A percentile compares a stretch with the other conserved stretches of the same genome.
These are phyloP conservation scores for Didymellaceae sp. DNA, from an alignment of 2,329 filamentous ascomycete species.

Conservation along the genomic window DNA sequence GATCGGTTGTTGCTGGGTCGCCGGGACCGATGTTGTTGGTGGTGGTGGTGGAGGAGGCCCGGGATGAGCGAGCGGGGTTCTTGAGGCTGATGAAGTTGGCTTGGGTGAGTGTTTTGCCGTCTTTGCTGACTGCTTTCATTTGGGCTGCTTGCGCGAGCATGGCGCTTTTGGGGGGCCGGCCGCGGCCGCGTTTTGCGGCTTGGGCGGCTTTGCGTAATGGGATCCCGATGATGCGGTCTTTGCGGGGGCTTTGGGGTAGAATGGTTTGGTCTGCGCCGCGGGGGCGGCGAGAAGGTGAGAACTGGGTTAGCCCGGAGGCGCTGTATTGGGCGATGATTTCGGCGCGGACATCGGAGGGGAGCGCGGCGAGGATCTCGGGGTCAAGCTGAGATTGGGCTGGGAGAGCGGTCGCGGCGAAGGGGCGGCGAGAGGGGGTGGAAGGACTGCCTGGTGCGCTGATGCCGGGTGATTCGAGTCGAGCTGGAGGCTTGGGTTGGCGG, in stretches of 20 bases:
- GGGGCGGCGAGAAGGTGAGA: constrained; percentile 37
- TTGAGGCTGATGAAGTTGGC: constrained; percentile 69
- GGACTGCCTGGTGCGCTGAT: background rate
- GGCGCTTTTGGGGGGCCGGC: constrained; percentile 50
- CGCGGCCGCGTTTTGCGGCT: constrained; percentile 72
- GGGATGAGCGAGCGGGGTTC: constrained; percentile 25
- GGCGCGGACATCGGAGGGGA: constrained; percentile 84
- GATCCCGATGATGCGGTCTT: constrained; percentile 60
- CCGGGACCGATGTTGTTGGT: no score
- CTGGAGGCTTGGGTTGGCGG: background rate
- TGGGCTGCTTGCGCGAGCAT: constrained; percentile 57
- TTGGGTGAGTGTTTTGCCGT: constrained; percentile 64
- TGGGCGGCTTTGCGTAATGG: constrained; percentile 62
- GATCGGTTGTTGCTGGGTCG: constrained; percentile 12
- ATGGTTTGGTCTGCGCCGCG: constrained; percentile 47
- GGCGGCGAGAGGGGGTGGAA: constrained; percentile 26
- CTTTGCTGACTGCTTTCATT: constrained; percentile 50
- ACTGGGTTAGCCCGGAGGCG: constrained; percentile 27
- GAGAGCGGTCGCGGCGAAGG: constrained; percentile 50
- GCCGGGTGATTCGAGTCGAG: background rate
- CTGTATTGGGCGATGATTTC: constrained; percentile 80
- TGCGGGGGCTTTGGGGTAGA: constrained; percentile 55
- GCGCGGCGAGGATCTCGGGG: constrained; percentile 78
- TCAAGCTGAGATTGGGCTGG: constrained; percentile 80
- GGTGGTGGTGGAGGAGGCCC: background rate